A percentile compares a stretch with the other conserved stretches of the same genome.
phyloP scores from a whole-genome alignment of 805 yeast genomes.

The Ogataea haglerorum region DNA sequence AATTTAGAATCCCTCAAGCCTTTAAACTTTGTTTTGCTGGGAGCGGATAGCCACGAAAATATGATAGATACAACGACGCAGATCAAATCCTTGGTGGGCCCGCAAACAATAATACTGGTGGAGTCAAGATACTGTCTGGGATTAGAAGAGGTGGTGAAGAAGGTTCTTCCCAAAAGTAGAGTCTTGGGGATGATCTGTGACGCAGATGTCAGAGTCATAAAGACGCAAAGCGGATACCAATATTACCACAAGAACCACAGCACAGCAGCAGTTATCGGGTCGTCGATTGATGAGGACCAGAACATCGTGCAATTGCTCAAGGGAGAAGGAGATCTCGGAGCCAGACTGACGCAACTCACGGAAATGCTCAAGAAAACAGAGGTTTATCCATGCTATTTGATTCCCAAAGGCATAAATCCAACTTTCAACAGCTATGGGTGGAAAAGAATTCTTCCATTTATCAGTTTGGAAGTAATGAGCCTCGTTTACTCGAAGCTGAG shows the following conservation, averaged over 20 bases:
- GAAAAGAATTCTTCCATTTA: constrained; percentile 28
- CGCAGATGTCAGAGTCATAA: constrained; percentile 21
- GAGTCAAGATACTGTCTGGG: constrained; percentile 26
- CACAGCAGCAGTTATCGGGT: constrained; percentile 28
- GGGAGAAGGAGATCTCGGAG: constrained; percentile 22
- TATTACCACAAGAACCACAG: constrained; percentile 23
- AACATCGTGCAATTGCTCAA: constrained; percentile 13
- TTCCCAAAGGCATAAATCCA: constrained; percentile 28
- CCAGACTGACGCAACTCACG: constrained; percentile 16
- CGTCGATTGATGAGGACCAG: constrained; percentile 11
- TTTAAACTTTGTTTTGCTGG: constrained; percentile 24
- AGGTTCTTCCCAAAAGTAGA: constrained; percentile 11
- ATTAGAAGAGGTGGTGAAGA: constrained; percentile 18
- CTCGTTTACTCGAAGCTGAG: constrained; percentile 23
- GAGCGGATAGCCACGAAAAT: constrained; percentile 12
- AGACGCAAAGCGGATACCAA: constrained; percentile 5
- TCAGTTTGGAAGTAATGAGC: constrained; percentile 22
- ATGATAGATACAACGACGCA: constrained; percentile 9
- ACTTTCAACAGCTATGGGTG: constrained; percentile 27
- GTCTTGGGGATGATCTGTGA: constrained; percentile 27
- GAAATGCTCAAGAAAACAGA: constrained; percentile 24
- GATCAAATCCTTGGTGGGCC: constrained; percentile 8
- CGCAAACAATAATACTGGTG: constrained; percentile 25
- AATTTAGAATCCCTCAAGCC: constrained; percentile 5
- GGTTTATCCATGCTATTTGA: constrained; percentile 25